Percentiles rank a stretch among this genome's conserved stretches.
Evolutionary conservation across 331 rosid species (phyloP).

Genomic region (Malus hybrid): DNA sequence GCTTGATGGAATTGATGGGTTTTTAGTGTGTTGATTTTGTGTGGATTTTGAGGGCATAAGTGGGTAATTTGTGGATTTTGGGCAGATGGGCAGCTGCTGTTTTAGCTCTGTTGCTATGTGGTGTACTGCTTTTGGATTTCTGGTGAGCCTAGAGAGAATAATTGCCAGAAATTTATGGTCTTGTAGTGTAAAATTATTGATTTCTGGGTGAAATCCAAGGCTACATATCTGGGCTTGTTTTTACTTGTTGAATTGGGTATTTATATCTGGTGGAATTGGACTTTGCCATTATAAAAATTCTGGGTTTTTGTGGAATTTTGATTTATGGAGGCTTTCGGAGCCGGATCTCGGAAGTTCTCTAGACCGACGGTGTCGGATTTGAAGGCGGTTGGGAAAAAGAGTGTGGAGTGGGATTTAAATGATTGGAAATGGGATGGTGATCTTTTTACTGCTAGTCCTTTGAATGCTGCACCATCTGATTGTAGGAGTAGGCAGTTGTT

Average conservation of each 20-base stretch:
- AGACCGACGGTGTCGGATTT: slow-evolving; percentile 43
- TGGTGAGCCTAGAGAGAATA: background rate
- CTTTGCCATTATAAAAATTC: background rate
- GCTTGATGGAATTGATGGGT: slow-evolving; percentile 20
- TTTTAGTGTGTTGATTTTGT: slow-evolving; percentile 1
- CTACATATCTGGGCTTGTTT: background rate
- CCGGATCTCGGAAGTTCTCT: slow-evolving; percentile 37
- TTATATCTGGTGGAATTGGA: background rate
- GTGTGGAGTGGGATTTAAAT: slow-evolving; percentile 72
- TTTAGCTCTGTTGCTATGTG: slow-evolving; percentile 22
- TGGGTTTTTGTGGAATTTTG: slow-evolving; percentile 2
- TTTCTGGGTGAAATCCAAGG: background rate
- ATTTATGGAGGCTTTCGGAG: slow-evolving; percentile 64
- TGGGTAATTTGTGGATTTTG: slow-evolving; percentile 14
- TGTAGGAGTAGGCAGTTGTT: slow-evolving; percentile 43
- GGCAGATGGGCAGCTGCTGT: slow-evolving; percentile 22
- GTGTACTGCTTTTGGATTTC: slow-evolving; percentile 22
- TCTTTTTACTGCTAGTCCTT: slow-evolving; percentile 52
- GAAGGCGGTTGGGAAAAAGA: slow-evolving; percentile 51
- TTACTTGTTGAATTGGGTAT: background rate
- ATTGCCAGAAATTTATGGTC: background rate
- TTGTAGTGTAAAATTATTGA: background rate
- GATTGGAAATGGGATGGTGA: slow-evolving; percentile 91
- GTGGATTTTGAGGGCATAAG: background rate
- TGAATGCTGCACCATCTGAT: slow-evolving; percentile 56